Percentiles rank a stretch among this genome's conserved stretches.
Conservation (phyloP, 805 yeast species). For the Pichia deserticola region DNA sequence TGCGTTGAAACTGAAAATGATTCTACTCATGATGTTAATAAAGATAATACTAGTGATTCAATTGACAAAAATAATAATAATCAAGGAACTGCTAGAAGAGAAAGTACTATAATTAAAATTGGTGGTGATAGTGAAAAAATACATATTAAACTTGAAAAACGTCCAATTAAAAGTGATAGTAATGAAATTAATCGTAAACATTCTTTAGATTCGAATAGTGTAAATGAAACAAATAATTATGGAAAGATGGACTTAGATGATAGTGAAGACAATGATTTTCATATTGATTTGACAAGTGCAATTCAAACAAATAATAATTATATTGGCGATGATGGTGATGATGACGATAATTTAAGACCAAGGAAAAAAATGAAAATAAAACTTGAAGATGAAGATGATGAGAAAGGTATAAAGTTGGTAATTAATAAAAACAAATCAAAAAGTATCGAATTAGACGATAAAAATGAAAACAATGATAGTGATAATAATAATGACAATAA, state of each 20-base stretch:
- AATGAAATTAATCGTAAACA: neutral
- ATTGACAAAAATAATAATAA: neutral
- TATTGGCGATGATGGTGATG: slow-evolving; percentile 2
- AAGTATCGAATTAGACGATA: neutral
- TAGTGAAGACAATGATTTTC: slow-evolving; percentile 5
- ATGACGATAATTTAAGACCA: slow-evolving; percentile 3
- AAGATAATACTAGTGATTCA: neutral
- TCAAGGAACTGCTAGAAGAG: neutral
- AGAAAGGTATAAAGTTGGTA: too few species aligned
- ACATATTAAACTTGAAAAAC: slow-evolving; percentile 8
- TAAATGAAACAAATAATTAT: neutral
- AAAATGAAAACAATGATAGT: slow-evolving; percentile 13
- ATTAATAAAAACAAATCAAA: too few species aligned
- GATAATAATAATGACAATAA: neutral
- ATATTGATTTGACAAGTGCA: slow-evolving; percentile 11
- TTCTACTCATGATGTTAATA: neutral
- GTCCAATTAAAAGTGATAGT: slow-evolving; percentile 5
- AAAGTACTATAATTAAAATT: slow-evolving; percentile 3
- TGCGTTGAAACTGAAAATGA: neutral
- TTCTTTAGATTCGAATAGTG: neutral
- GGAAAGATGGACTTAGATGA: neutral
- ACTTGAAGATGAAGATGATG: slow-evolving; percentile 5
- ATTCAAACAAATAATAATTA: slow-evolving; percentile 1
- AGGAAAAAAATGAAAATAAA: neutral
- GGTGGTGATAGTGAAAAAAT: slow-evolving; percentile 14